These are phyloP conservation scores for Caulochytrium protostelioides DNA, from an alignment of 371 early-diverging fungal genomes.

Conservation along the genomic window DNA sequence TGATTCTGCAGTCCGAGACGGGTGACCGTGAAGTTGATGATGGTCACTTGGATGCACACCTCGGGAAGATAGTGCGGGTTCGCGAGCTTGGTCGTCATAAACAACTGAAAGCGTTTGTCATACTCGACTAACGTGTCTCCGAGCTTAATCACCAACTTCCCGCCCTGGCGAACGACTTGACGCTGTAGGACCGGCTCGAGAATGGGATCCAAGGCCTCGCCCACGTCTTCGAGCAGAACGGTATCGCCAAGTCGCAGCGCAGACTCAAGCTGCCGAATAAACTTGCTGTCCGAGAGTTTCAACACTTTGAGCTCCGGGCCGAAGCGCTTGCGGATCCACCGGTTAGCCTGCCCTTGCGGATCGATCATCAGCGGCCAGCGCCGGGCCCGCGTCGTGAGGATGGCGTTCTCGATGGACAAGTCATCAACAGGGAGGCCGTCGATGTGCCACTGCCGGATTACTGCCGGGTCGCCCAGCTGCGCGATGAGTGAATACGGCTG, in stretches of 20 bases:
- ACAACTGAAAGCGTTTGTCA: constrained; percentile 30
- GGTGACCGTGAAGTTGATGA: constrained; percentile 37
- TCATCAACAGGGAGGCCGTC: constrained; percentile 29
- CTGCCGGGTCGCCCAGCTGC: constrained; percentile 21
- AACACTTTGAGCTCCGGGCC: constrained; percentile 20
- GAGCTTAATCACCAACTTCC: constrained; percentile 25
- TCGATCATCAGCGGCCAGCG: constrained; percentile 39
- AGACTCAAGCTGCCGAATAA: constrained; percentile 25
- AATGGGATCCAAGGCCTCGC: constrained; percentile 29
- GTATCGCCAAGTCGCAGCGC: constrained; percentile 27
- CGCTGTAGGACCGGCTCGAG: constrained; percentile 27
- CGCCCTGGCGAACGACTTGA: constrained; percentile 27
- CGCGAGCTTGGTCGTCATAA: constrained; percentile 29
- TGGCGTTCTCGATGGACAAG: constrained; percentile 30
- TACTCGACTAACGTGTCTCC: constrained; percentile 32
- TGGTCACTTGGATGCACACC: constrained; percentile 34
- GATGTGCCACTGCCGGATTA: constrained; percentile 34
- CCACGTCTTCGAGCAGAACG: constrained; percentile 30
- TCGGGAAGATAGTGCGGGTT: constrained; percentile 37
- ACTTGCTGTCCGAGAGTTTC: constrained; percentile 23
- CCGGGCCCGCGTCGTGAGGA: constrained; percentile 26
- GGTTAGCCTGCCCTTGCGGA: constrained; percentile 34
- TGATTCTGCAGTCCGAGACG: constrained; percentile 27
- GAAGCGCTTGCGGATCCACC: constrained; percentile 28
- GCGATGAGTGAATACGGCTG: constrained; percentile 19